Evolutionary conservation across 1,139 yeast genomes (phyloP).

Genomic region (Yamadazyma pseudoaaseri): DNA sequence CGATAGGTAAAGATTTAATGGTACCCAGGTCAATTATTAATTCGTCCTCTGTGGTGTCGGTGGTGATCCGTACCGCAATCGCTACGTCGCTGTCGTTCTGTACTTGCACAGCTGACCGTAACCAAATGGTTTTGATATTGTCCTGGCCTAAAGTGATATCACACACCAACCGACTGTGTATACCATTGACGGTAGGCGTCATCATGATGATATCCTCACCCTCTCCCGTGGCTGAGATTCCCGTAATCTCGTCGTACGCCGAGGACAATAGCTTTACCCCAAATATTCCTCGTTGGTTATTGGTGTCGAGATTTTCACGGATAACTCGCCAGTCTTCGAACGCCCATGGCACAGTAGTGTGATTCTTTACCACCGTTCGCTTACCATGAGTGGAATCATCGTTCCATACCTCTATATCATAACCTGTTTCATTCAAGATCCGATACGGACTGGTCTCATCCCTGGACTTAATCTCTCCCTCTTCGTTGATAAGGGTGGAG

Average conservation of each 20-base stretch:
- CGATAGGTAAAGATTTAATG: constrained; percentile 69
- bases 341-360: constrained; percentile 72
- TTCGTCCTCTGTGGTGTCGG: constrained; percentile 18
- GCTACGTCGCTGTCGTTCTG: constrained; percentile 71
- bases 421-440: constrained; percentile 83
- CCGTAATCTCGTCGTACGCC: constrained; percentile 50
- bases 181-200: constrained; percentile 58
- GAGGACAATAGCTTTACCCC: constrained; percentile 61
- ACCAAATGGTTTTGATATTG: constrained; percentile 70
- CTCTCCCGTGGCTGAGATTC: constrained; percentile 71
- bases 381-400: constrained; percentile 17
- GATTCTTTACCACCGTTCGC: constrained; percentile 39
- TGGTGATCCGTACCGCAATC: constrained; percentile 41
- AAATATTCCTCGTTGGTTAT: constrained; percentile 56
- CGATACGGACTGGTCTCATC: constrained; percentile 83
- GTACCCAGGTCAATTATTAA: constrained; percentile 51
- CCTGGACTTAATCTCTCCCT: constrained; percentile 58
- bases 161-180: constrained; percentile 74
- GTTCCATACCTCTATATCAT: constrained; percentile 74
- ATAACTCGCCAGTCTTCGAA: constrained; percentile 92
- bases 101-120: constrained; percentile 73
- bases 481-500: constrained; percentile 53
- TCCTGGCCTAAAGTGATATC: constrained; percentile 70
- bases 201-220: constrained; percentile 79
- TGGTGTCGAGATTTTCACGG: constrained; percentile 75